Evolutionary conservation across 139 green algal species (phyloP).

Genomic region (Micractinium conductrix): DNA sequence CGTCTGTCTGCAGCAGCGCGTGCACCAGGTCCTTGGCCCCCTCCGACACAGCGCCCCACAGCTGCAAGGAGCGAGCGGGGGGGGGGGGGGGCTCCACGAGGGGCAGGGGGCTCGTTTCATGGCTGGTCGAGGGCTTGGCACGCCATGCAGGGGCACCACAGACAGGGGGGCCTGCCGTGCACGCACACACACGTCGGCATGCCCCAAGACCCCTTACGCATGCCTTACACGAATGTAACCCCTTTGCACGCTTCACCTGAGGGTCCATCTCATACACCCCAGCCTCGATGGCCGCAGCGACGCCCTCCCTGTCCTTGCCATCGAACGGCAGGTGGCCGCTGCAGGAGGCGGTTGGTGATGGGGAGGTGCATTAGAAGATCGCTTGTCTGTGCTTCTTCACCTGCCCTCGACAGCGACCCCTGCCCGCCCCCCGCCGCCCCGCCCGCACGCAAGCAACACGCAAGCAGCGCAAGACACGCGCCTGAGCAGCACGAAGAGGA

Average conservation of each 20-base stretch:
- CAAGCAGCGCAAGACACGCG: too few species aligned
- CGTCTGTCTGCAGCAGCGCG: constrained; percentile 57
- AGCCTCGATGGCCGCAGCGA: constrained; percentile 65
- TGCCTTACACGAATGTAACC: too few species aligned
- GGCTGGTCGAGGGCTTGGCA: too few species aligned
- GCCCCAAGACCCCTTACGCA: too few species aligned
- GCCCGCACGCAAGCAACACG: too few species aligned
- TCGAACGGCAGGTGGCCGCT: constrained; percentile 87
- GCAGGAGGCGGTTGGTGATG: too few species aligned
- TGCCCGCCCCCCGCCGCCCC: neutral
- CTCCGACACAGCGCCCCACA: constrained; percentile 50
- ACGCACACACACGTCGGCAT: too few species aligned
- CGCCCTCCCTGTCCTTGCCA: constrained; percentile 73
- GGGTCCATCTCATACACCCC: constrained; percentile 36
- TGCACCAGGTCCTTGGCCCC: constrained; percentile 60
- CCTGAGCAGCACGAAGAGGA: constrained; percentile 91
- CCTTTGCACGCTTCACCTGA: constrained; percentile 1
- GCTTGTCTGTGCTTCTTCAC: neutral
- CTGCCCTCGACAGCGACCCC: neutral
- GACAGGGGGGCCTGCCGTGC: too few species aligned
- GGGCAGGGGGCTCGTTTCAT: too few species aligned
- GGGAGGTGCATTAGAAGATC: neutral
- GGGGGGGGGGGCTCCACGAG: neutral
- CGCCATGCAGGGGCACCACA: too few species aligned
- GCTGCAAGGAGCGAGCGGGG: neutral